Evolutionary conservation across 805 yeast genomes (phyloP).

Genomic region (Barnettozyma vustinii): DNA sequence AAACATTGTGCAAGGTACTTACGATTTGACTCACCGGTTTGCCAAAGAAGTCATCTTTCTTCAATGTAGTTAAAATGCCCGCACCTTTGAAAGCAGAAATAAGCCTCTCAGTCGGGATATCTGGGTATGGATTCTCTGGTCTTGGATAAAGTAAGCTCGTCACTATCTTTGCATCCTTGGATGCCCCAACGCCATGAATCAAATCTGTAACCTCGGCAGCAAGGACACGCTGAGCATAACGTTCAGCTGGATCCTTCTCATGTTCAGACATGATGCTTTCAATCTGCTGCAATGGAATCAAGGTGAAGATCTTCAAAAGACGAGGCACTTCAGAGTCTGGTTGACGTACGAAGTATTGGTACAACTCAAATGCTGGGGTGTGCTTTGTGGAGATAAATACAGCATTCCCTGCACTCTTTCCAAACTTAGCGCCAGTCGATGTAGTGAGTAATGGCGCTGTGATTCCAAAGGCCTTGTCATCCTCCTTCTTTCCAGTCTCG

Average conservation of each 20-base stretch:
- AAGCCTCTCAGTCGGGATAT: slow-evolving; percentile 44
- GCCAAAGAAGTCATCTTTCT: slow-evolving; percentile 31
- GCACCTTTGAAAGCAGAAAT: slow-evolving; percentile 54
- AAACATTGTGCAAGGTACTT: slow-evolving; percentile 40
- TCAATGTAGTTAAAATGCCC: slow-evolving; percentile 40
- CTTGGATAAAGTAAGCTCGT: slow-evolving; percentile 64
- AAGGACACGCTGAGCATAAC: slow-evolving; percentile 69
- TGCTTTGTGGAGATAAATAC: slow-evolving; percentile 72
- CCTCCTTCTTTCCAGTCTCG: slow-evolving; percentile 14
- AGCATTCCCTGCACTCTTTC: slow-evolving; percentile 96
- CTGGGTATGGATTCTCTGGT: slow-evolving; percentile 43
- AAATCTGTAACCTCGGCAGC: slow-evolving; percentile 85
- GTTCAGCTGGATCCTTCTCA: slow-evolving; percentile 47
- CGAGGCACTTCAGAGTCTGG: slow-evolving; percentile 71
- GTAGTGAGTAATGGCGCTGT: slow-evolving; percentile 90
- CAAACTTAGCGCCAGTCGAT: slow-evolving; percentile 87
- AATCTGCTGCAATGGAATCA: slow-evolving; percentile 62
- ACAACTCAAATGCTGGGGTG: slow-evolving; percentile 77
- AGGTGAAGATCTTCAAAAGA: slow-evolving; percentile 71
- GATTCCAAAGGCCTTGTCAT: slow-evolving; percentile 53
- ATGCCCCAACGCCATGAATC: slow-evolving; percentile 77
- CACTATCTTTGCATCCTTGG: slow-evolving; percentile 59
- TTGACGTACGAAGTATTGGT: slow-evolving; percentile 77
- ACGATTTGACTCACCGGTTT: slow-evolving; percentile 48
- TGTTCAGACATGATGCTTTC: slow-evolving; percentile 50